Evolutionary conservation across 352 stramenopile species (phyloP).

Genomic region (Pythium volutum): DNA sequence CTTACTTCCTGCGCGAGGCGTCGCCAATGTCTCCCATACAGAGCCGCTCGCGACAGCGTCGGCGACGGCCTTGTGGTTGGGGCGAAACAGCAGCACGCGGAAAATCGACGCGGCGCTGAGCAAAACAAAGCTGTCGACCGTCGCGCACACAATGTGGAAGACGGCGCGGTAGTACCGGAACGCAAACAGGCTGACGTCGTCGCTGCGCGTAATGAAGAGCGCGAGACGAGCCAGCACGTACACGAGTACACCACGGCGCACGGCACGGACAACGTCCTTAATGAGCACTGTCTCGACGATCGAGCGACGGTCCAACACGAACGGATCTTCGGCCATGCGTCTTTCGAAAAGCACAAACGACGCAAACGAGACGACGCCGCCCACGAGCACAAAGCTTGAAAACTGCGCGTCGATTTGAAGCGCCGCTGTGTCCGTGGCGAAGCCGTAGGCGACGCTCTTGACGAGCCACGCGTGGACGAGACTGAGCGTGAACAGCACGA

Average conservation of each 20-base stretch:
- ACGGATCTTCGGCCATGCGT: constrained; percentile 26
- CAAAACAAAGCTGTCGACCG: constrained; percentile 29
- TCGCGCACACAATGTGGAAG: constrained; percentile 29
- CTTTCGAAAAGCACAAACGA: constrained; percentile 27
- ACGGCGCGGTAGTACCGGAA: constrained; percentile 24
- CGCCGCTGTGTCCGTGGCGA: constrained; percentile 11
- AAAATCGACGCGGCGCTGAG: constrained; percentile 26
- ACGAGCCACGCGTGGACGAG: constrained; percentile 28
- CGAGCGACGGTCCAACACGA: constrained; percentile 29
- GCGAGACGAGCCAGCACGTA: constrained; percentile 19
- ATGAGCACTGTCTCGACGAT: constrained; percentile 25
- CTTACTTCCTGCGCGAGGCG: constrained; percentile 13
- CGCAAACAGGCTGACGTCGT: constrained; percentile 22
- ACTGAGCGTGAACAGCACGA: constrained; percentile 30
- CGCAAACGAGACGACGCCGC: constrained; percentile 25
- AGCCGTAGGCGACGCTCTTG: constrained; percentile 16
- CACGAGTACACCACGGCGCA: constrained; percentile 22
- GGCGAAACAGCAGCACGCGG: constrained; percentile 29
- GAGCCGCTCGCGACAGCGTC: constrained; percentile 8
- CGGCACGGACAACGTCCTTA: constrained; percentile 21
- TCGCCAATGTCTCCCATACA: constrained; percentile 23
- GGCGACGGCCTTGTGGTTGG: constrained; percentile 20
- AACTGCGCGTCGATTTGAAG: constrained; percentile 23
- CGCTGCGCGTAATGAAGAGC: constrained; percentile 26
- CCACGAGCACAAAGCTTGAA: constrained; percentile 16